phyloP scores from a whole-genome alignment of 305 asterid species.

The Caryopteris hybrid region DNA sequence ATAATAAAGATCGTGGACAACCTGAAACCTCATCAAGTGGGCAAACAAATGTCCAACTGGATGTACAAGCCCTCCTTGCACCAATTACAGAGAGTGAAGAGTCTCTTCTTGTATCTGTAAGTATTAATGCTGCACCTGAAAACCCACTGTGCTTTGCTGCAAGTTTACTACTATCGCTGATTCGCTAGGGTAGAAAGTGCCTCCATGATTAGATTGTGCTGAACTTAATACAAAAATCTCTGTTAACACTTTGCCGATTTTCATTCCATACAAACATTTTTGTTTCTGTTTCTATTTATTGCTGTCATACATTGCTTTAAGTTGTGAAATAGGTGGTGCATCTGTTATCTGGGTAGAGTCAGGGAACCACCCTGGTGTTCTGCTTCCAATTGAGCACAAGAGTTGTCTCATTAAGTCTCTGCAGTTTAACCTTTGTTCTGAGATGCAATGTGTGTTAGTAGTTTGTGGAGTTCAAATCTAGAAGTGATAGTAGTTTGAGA shows the following conservation, averaged over 20 bases:
- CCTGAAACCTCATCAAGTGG: constrained; percentile 53
- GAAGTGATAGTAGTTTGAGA: no score
- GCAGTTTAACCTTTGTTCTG: background rate
- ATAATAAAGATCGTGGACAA: constrained; percentile 42
- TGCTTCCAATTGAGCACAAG: no score
- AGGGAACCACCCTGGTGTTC: no score
- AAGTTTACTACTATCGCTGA: background rate
- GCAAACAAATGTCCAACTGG: constrained; percentile 75
- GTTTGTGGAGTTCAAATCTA: no score
- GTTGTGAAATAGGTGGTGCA: constrained; percentile 3
- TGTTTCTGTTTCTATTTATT: constrained; percentile 6
- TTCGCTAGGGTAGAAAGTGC: constrained; percentile 9
- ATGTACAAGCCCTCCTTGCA: constrained; percentile 70
- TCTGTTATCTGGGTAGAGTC: background rate
- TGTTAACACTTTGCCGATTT: background rate
- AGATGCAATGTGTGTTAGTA: background rate
- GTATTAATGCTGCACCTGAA: constrained; percentile 27
- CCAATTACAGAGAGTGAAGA: constrained; percentile 76
- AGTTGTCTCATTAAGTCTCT: no score
- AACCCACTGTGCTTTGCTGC: constrained; percentile 15
- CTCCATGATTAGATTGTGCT: background rate
- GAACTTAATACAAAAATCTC: background rate
- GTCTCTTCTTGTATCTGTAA: constrained; percentile 82
- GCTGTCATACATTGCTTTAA: constrained; percentile 1
- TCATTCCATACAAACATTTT: background rate